Base-by-base conservation (phyloP, 2,329 filamentous ascomycete genomes). In the Beauveria rudraprayagi region DNA sequence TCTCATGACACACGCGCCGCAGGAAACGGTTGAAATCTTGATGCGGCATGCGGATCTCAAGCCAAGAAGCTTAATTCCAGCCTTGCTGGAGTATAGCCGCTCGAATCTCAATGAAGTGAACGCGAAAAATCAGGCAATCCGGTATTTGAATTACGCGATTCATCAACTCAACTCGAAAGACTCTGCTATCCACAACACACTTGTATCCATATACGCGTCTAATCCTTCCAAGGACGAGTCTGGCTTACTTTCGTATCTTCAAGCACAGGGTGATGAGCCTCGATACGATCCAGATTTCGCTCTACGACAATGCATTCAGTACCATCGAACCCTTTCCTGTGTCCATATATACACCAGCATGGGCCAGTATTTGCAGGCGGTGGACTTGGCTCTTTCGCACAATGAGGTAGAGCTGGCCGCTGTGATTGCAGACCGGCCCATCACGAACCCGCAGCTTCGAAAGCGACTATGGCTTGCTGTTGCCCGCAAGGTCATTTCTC, bases 331-430 rank as follows among this genome's bases (percentile, higher is more conserved):
- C 1, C 87, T 96, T 65, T 95, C 91, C 16, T 96, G 92, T 70
- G 93, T 97, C 5, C 92, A 97, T 73, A 97, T 99, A 64, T 99
- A 97, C 78, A 96, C 90, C 61, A 90, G 88, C 63, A 99, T 99
- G 93, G 89, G 89, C 0, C 92, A 97, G 72, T 97, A 96, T 70
- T 83, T 91, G 19, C 91, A 95, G 73, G 93, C 93, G 1, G 94
- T 99, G 4, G 91, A 96, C 69, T 83, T 99, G 5, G 94, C 94
- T 1, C 81, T 99, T 40, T 90, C 92, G 52, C 91, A 97, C 71
- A 83, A 92, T 67, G 89, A 96, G 70, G 85, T 97, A 55, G 92
- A 97, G 64, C 86, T 97, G 7, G 94, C 94, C 1, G 88, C 91
- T 28, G 85, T 90, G 51, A 91, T 99, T 57, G 93, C 94, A 1